Conservation (phyloP, 371 early-diverging fungal species). For the Mucor velutinosus region DNA sequence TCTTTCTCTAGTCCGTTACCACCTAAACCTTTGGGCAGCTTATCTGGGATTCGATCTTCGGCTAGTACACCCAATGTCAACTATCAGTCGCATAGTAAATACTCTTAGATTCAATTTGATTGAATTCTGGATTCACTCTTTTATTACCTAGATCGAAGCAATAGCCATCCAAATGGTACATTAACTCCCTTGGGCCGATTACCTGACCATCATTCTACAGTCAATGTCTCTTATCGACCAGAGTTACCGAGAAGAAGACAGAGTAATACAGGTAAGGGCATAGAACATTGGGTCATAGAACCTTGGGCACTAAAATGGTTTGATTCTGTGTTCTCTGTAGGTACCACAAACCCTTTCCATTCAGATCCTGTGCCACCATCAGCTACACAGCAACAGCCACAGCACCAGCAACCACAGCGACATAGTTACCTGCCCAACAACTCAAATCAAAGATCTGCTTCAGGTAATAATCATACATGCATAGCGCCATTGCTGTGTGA, state of each 20-base stretch:
- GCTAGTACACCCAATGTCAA: constrained; percentile 4
- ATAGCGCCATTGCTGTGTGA: neutral
- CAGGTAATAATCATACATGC: neutral
- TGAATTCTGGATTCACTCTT: neutral
- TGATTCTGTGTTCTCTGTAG: neutral
- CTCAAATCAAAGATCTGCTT: neutral
- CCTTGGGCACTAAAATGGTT: neutral
- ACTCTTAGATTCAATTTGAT: neutral
- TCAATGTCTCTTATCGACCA: neutral
- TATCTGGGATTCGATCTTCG: neutral
- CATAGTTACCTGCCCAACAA: neutral
- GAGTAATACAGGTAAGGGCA: neutral
- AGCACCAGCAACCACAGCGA: neutral
- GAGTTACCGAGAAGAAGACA: neutral
- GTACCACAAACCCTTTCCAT: neutral
- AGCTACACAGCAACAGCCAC: neutral
- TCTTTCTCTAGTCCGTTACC: neutral
- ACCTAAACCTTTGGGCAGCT: neutral
- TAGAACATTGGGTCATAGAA: neutral
- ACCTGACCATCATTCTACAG: neutral
- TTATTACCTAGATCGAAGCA: neutral
- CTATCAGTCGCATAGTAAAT: constrained; percentile 1
- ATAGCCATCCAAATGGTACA: neutral
- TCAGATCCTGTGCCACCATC: neutral
- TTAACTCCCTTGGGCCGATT: neutral